Conservation (phyloP, 2,329 filamentous ascomycete species). For the Exophiala dermatitidis region DNA sequence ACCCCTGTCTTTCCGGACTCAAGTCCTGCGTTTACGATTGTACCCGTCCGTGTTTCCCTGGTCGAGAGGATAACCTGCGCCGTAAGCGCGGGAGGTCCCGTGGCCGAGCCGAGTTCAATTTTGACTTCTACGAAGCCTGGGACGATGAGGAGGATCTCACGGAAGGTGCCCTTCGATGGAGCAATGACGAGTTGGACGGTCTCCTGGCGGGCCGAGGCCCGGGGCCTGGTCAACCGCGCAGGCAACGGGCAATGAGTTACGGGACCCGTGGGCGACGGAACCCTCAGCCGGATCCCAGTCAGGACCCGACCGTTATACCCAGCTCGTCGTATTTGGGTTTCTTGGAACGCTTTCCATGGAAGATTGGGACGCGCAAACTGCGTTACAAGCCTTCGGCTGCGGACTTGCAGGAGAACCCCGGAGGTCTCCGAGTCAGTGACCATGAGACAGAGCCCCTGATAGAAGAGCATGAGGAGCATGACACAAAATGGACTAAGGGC, state of each 20-base stretch:
- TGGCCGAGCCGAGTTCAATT: conserved; percentile 70
- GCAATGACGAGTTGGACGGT: conserved; percentile 76
- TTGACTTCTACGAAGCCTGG: conserved; percentile 99
- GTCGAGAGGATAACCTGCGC: conserved; percentile 65
- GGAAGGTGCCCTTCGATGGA: conserved; percentile 62
- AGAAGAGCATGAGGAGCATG: conserved; percentile 49
- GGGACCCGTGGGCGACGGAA: conserved; percentile 57
- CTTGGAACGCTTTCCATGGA: conserved; percentile 74
- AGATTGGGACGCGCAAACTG: conserved; percentile 67
- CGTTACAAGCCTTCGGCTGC: conserved; percentile 87
- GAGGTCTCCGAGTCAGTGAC: conserved; percentile 41
- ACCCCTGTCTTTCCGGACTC: conserved; percentile 67
- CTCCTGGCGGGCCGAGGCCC: conserved; percentile 59
- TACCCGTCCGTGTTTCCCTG: conserved; percentile 61
- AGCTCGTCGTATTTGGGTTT: conserved; percentile 81
- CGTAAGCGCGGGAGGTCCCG: conserved; percentile 57
- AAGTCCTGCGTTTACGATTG: conserved; percentile 58
- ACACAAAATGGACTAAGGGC: conserved; percentile 30
- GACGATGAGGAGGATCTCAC: conserved; percentile 52
- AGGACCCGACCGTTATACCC: conserved; percentile 81
- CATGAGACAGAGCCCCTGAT: conserved; percentile 66
- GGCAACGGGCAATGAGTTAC: conserved; percentile 84
- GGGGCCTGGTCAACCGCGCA: conserved; percentile 53
- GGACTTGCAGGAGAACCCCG: conserved; percentile 80
- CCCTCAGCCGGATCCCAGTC: conserved; percentile 49